Evolutionary conservation across 2,329 filamentous ascomycete genomes (phyloP).

Genomic region (Orbilia oligospora): DNA sequence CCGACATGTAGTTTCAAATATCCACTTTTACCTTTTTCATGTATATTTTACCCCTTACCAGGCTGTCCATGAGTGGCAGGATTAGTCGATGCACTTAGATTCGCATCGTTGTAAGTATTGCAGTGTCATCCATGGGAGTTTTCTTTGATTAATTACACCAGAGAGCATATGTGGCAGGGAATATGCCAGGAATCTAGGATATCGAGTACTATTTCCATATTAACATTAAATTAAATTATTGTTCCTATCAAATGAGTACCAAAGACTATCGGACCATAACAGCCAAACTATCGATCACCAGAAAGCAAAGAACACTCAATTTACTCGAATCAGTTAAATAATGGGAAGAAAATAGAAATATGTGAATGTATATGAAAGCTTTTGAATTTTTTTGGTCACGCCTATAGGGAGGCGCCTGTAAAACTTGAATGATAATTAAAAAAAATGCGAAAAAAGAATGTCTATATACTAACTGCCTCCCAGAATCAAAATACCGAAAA

Average conservation of each 20-base stretch:
- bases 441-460: background rate
- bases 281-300: background rate
- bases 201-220: background rate
- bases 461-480: constrained; percentile 22
- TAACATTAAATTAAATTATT: background rate
- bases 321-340: constrained; percentile 4
- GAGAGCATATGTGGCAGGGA: background rate
- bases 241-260: background rate
- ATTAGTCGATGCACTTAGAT: constrained; percentile 4
- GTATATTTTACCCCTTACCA: constrained; percentile 15
- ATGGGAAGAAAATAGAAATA: background rate
- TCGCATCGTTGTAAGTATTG: background rate
- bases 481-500: constrained; percentile 4
- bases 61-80: constrained; percentile 3
- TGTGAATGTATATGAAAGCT: background rate
- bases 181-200: background rate
- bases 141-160: background rate
- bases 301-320: background rate
- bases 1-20: constrained; percentile 12
- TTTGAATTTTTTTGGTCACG: constrained; percentile 15
- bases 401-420: background rate
- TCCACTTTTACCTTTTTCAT: constrained; percentile 8
- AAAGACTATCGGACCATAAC: background rate
- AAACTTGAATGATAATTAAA: background rate
- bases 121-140: constrained; percentile 2